phyloP scores from a whole-genome alignment of 2,329 filamentous ascomycete species.

The Pseudonectria buxi region DNA sequence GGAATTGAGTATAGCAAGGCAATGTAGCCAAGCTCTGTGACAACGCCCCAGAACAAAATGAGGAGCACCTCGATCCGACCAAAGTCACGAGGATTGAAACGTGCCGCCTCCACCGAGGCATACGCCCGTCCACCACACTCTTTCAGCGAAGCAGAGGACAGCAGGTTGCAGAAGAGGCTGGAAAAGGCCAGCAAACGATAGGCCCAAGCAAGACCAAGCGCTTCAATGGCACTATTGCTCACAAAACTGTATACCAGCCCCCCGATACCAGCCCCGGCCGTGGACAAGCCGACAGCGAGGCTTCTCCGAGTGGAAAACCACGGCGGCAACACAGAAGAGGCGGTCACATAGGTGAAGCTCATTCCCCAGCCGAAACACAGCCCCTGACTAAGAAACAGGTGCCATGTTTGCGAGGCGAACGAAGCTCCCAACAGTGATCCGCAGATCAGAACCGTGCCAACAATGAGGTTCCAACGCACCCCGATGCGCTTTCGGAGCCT shows the following conservation, averaged over 20 bases:
- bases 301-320: constrained; percentile 51
- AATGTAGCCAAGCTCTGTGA: constrained; percentile 4
- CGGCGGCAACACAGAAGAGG: constrained; percentile 56
- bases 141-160: constrained; percentile 1
- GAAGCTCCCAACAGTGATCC: constrained; percentile 58
- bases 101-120: not conserved
- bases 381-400: constrained; percentile 65
- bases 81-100: constrained; percentile 2
- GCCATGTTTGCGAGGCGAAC: constrained; percentile 60
- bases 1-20: constrained; percentile 4
- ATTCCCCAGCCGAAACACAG: constrained; percentile 64
- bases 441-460: constrained; percentile 56
- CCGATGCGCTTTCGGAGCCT: constrained; percentile 50
- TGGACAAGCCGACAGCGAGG: constrained; percentile 2
- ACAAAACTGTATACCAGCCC: constrained; percentile 4
- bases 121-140: not conserved
- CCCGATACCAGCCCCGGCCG: constrained; percentile 4
- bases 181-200: constrained; percentile 5
- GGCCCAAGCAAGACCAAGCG: constrained; percentile 3
- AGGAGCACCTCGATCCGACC: constrained; percentile 3
- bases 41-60: constrained; percentile 4
- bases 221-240: constrained; percentile 1
- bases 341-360: constrained; percentile 62
- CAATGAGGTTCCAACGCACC: constrained; percentile 53
- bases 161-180: constrained; percentile 1